Conservation (phyloP, 768 basidiomycete genomes). For the Porphyrellus cyaneotinctus region DNA sequence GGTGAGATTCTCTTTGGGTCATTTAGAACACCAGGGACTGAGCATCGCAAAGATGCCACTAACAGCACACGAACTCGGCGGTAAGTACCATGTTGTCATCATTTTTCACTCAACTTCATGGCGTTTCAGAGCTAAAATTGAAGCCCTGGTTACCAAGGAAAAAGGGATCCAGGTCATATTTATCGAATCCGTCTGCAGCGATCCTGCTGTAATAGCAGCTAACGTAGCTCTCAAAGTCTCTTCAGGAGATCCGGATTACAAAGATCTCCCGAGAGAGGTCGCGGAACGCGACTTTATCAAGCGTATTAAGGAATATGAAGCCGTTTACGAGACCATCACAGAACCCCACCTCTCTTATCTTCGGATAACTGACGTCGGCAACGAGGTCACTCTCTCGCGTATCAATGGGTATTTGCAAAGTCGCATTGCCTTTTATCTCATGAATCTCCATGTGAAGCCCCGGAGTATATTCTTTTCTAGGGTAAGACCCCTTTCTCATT, state of each 20-base stretch:
- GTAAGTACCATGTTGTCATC: conserved; percentile 35
- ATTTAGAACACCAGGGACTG: background rate
- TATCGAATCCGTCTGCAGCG: conserved; percentile 92
- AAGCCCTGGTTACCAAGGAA: conserved; percentile 79
- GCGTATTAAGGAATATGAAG: conserved; percentile 90
- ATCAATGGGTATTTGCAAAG: conserved; percentile 96
- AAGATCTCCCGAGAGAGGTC: conserved; percentile 76
- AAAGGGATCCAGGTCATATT: conserved; percentile 87
- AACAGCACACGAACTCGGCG: conserved; percentile 81
- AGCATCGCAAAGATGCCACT: conserved; percentile 73
- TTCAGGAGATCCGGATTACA: conserved; percentile 97
- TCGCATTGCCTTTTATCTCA: conserved; percentile 96
- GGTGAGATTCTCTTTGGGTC: conserved; percentile 44
- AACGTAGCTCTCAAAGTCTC: conserved; percentile 95
- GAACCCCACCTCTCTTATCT: conserved; percentile 89
- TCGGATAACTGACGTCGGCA: conserved; percentile 90
- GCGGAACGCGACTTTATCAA: conserved; percentile 88
- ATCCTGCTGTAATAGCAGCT: conserved; percentile 89
- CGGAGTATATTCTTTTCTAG: conserved; percentile 94
- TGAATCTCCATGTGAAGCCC: conserved; percentile 97
- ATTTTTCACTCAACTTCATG: background rate
- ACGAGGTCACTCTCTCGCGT: conserved; percentile 76
- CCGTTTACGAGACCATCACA: conserved; percentile 91
- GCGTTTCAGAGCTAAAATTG: conserved; percentile 67
- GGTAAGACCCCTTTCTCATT: conserved; percentile 45